Percentiles rank a stretch among this genome's conserved stretches.
phyloP scores from a whole-genome alignment of 768 basidiomycete genomes.

The Lyophyllum decastes region DNA sequence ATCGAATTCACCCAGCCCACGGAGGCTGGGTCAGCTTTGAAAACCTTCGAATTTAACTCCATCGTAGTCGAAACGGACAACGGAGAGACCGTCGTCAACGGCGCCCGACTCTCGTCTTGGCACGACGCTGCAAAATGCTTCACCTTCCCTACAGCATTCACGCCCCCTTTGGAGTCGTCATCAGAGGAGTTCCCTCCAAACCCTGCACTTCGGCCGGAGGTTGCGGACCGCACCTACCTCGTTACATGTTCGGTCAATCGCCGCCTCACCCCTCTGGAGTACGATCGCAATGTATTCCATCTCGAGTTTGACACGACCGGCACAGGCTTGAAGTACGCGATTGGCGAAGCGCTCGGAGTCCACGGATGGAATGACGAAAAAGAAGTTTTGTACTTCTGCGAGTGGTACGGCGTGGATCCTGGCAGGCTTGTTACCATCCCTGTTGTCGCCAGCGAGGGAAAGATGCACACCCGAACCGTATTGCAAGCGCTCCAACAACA shows the following conservation, averaged over 20 bases:
- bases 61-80: conserved; percentile 64
- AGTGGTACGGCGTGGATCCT: conserved; percentile 89
- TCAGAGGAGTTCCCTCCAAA: conserved; percentile 54
- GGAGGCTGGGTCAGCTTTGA: conserved; percentile 35
- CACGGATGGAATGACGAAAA: conserved; percentile 96
- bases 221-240: conserved; percentile 87
- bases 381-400: conserved; percentile 88
- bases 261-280: conserved; percentile 91
- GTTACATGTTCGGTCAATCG: conserved; percentile 93
- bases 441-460: conserved; percentile 60
- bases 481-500: conserved; percentile 97
- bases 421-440: conserved; percentile 81
- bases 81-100: conserved; percentile 60
- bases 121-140: conserved; percentile 88
- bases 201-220: conserved; percentile 80
- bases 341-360: conserved; percentile 95
- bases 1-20: conserved; percentile 40
- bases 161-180: conserved; percentile 42
- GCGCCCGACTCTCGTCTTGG: conserved; percentile 67
- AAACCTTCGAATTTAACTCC: conserved; percentile 72
- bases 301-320: conserved; percentile 92
- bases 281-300: conserved; percentile 99
- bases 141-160: conserved; percentile 83
- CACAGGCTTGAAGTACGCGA: conserved; percentile 92
- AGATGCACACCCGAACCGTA: conserved; percentile 89